Conservation (phyloP, 1,284 basidiomycete species). For the Cryptococcus sp. region DNA sequence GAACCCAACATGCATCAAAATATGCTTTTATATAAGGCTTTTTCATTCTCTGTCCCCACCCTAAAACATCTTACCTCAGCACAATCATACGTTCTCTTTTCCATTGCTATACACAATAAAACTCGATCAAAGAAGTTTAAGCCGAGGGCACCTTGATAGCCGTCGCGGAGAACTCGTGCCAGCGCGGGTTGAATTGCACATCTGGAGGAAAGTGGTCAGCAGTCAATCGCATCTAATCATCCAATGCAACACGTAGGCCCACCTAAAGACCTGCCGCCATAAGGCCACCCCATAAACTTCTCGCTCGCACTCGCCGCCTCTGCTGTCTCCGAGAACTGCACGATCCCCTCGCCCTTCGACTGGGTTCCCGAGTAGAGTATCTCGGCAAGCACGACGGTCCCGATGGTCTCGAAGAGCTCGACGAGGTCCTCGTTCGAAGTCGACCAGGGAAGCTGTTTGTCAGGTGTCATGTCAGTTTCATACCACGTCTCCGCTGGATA, state of each 20-base stretch:
- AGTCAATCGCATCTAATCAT: background rate
- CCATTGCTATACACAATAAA: no score
- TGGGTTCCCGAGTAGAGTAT: slow-evolving; percentile 86
- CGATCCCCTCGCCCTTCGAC: slow-evolving; percentile 89
- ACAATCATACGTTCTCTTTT: background rate
- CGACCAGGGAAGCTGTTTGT: slow-evolving; percentile 88
- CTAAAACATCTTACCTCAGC: background rate
- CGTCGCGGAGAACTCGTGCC: slow-evolving; percentile 81
- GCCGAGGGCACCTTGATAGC: slow-evolving; percentile 60
- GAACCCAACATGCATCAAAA: no score
- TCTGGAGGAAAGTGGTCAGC: slow-evolving; percentile 53
- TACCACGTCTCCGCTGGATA: no score
- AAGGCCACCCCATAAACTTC: slow-evolving; percentile 88
- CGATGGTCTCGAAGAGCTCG: slow-evolving; percentile 96
- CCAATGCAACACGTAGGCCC: slow-evolving; percentile 28
- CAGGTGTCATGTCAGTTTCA: slow-evolving; percentile 5
- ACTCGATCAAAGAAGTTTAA: background rate
- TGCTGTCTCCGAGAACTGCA: slow-evolving; percentile 81
- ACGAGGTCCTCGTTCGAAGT: slow-evolving; percentile 98
- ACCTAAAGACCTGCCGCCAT: slow-evolving; percentile 83
- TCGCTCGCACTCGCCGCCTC: slow-evolving; percentile 94
- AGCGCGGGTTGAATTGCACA: slow-evolving; percentile 85
- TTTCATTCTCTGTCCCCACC: background rate
- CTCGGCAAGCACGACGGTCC: slow-evolving; percentile 88
- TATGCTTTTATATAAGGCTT: no score